A percentile compares a stretch with the other conserved stretches of the same genome.
phyloP scores from a whole-genome alignment of 257 asterid species.

The Linaria vulgaris region DNA sequence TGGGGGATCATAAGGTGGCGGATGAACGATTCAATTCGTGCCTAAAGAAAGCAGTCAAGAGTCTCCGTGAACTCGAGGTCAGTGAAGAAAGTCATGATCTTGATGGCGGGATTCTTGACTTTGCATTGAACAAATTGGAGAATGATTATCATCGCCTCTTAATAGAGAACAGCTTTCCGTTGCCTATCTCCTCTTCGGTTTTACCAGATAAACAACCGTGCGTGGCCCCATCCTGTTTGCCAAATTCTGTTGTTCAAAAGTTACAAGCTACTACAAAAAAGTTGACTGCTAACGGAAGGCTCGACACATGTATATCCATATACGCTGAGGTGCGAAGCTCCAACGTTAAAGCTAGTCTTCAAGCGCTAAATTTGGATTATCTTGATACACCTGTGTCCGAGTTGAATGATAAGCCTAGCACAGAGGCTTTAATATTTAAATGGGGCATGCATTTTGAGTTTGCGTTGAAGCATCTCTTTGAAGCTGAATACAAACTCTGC shows the following conservation, averaged over 20 bases:
- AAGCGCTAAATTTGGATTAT: slow-evolving; percentile 80
- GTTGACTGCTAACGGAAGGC: slow-evolving; percentile 55
- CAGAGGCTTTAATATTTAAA: slow-evolving; percentile 60
- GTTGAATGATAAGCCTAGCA: slow-evolving; percentile 70
- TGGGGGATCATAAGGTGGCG: slow-evolving; percentile 79
- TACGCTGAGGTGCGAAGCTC: slow-evolving; percentile 76
- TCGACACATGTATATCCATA: slow-evolving; percentile 68
- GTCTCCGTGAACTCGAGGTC: slow-evolving; percentile 50
- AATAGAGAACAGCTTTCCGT: slow-evolving; percentile 54
- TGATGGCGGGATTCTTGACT: slow-evolving; percentile 83
- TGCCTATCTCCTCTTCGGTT: slow-evolving; percentile 59
- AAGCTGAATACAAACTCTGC: slow-evolving; percentile 77
- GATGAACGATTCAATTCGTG: slow-evolving; percentile 58
- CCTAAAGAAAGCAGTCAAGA: slow-evolving; percentile 53
- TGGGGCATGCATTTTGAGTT: slow-evolving; percentile 96
- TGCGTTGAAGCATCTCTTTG: slow-evolving; percentile 81
- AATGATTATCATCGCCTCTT: slow-evolving; percentile 62
- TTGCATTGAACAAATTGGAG: slow-evolving; percentile 63
- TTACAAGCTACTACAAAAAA: slow-evolving; percentile 73
- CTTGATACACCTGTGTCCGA: slow-evolving; percentile 82
- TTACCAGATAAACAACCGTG: slow-evolving; percentile 55
- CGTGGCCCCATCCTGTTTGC: slow-evolving; percentile 74
- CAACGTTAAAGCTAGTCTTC: slow-evolving; percentile 74
- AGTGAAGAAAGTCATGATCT: slow-evolving; percentile 63
- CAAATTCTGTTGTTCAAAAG: slow-evolving; percentile 64